A percentile compares a stretch with the other conserved stretches of the same genome.
Conservation (phyloP, 1,284 basidiomycete genomes). For the Moesziomyces antarcticus region DNA sequence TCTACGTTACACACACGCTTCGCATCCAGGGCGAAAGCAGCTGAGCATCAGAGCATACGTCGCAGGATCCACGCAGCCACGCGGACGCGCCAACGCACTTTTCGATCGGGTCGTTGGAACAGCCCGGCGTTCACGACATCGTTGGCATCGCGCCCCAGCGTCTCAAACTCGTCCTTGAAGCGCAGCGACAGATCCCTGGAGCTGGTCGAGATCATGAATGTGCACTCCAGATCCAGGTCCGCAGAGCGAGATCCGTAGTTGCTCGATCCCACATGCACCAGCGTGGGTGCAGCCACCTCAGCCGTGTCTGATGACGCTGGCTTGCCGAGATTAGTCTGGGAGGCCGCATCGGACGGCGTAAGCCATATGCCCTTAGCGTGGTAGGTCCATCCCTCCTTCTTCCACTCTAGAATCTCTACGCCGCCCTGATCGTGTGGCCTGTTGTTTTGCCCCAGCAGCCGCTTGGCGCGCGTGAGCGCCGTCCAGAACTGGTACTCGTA, state of each 20-base stretch:
- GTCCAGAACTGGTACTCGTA: constrained; percentile 86
- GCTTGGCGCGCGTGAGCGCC: constrained; percentile 69
- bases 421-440: constrained; percentile 4
- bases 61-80: constrained; percentile 59
- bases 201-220: constrained; percentile 80
- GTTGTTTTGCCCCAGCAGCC: constrained; percentile 63
- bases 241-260: constrained; percentile 94
- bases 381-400: constrained; percentile 92
- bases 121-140: constrained; percentile 70
- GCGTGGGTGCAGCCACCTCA: constrained; percentile 20
- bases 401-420: constrained; percentile 76
- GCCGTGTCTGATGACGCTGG: not conserved
- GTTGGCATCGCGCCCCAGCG: constrained; percentile 69
- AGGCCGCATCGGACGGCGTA: not conserved
- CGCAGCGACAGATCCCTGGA: constrained; percentile 44
- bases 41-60: constrained; percentile 51
- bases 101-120: constrained; percentile 72
- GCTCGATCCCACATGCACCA: constrained; percentile 90
- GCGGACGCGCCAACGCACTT: constrained; percentile 74
- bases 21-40: too few species aligned
- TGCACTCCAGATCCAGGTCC: constrained; percentile 90
- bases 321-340: not conserved
- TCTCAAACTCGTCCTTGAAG: constrained; percentile 70
- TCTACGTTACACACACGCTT: too few species aligned
- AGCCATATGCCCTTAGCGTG: constrained; percentile 83